Conservation (phyloP, 129 eudicot species). For the Chrysanthemum lavandulifolium region DNA sequence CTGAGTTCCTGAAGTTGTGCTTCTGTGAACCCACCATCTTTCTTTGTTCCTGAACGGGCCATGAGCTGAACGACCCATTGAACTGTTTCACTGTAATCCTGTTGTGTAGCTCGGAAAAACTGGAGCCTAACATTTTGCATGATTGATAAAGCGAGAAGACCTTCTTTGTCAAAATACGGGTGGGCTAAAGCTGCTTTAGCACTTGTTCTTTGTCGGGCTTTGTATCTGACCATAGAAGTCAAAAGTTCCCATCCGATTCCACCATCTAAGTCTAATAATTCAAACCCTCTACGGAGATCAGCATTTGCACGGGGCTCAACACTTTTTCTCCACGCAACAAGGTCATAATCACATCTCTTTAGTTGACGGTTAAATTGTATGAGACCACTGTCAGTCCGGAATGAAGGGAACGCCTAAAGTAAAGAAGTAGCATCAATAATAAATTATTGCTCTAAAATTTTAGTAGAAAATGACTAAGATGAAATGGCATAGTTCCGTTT, state of each 20-base stretch:
- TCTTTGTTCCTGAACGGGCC: constrained; percentile 94
- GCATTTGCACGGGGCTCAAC: constrained; percentile 89
- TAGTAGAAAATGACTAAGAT: not conserved
- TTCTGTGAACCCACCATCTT: constrained; percentile 98
- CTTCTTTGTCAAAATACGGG: constrained; percentile 90
- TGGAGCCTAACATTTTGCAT: constrained; percentile 82
- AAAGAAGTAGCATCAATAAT: not conserved
- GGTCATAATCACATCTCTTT: constrained; percentile 81
- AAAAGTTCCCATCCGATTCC: constrained; percentile 98
- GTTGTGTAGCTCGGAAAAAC: constrained; percentile 77
- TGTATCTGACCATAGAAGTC: constrained; percentile 89
- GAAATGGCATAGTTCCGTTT: not conserved
- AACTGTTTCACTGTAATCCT: constrained; percentile 89
- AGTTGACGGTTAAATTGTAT: constrained; percentile 97
- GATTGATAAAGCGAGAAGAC: constrained; percentile 72
- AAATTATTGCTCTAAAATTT: not conserved
- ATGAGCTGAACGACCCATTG: constrained; percentile 74
- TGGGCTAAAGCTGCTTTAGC: constrained; percentile 93
- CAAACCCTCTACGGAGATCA: constrained; percentile 86
- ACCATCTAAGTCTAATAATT: constrained; percentile 82
- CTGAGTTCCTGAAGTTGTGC: constrained; percentile 84
- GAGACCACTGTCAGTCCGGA: constrained; percentile 75
- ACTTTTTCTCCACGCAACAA: constrained; percentile 73
- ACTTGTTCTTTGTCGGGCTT: constrained; percentile 87
- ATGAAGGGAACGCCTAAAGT: constrained; percentile 74